phyloP scores from a whole-genome alignment of 176 grass and related monocot genomes.

The Oryza nivara region DNA sequence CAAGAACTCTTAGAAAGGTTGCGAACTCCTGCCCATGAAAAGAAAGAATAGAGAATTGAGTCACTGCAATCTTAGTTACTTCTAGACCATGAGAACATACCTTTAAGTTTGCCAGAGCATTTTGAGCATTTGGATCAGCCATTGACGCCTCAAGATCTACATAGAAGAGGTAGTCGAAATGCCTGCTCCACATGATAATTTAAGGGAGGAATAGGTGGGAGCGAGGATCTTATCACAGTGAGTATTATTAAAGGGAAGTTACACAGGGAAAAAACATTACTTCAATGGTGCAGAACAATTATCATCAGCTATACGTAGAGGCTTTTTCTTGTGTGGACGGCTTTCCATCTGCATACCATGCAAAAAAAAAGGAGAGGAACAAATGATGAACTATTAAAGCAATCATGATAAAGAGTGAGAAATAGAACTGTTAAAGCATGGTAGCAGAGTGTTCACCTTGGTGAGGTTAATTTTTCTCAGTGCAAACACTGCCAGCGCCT shows the following conservation, averaged over 20 bases:
- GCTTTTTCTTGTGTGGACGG: slow-evolving; percentile 68
- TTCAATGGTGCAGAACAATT: slow-evolving; percentile 56
- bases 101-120: slow-evolving; percentile 85
- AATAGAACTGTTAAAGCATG: slow-evolving; percentile 29
- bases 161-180: slow-evolving; percentile 93
- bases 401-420: not conserved
- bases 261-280: slow-evolving; percentile 28
- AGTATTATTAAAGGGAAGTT: not conserved
- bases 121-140: slow-evolving; percentile 74
- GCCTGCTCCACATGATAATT: slow-evolving; percentile 41
- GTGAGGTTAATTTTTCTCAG: slow-evolving; percentile 84
- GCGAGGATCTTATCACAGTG: slow-evolving; percentile 2
- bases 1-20: slow-evolving; percentile 74
- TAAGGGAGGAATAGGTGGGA: not conserved
- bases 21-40: slow-evolving; percentile 65
- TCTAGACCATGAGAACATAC: slow-evolving; percentile 31
- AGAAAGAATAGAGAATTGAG: not conserved
- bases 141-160: slow-evolving; percentile 93
- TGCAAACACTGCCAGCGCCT: slow-evolving; percentile 82
- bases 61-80: not conserved
- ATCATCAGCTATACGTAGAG: slow-evolving; percentile 73
- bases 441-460: slow-evolving; percentile 55
- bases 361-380: not conserved
- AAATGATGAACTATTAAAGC: slow-evolving; percentile 7
- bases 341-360: slow-evolving; percentile 76